Evolutionary conservation across 2,329 filamentous ascomycete species (phyloP), one percentile per base, ranked within the genome.

Genomic region (Fonsecaea monophora): DNA sequence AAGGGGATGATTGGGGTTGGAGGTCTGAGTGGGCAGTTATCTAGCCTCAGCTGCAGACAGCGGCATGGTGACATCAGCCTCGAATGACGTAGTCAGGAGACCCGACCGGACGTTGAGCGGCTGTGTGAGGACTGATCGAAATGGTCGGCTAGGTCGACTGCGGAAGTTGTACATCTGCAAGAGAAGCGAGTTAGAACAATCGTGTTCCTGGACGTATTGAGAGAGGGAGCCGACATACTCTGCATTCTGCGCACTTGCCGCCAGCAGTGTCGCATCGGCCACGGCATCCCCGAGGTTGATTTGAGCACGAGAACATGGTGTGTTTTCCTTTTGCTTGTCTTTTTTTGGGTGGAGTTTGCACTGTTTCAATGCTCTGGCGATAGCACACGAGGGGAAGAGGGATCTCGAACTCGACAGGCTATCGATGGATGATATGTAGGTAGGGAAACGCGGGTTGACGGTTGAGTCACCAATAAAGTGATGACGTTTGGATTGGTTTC

Each of bases 211-310:
- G 10, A 35, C 30, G 15, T 30, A 34, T 40, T 40, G 3, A 66
- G 25, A 59, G 25, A 40, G 13, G 37, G 32, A 34, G 12, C 53
- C 34, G 25, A 79, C 80, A 68, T 78, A 82, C 81, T 68, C 78
- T 74, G 68, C 81, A 82, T 70, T 82, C 80, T 40, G 75, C 68
- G 72, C 81, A 82, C 72, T 80, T 82, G 38, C 75, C 77, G 57
- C 80, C 80, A 58, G 75, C 71, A 42, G 75, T 74, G 70, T 82
- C 82, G 67, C 77, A 79, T 65, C 81, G 80, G 68, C 81, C 80
- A 64, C 81, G 80, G 75, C 81, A 82, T 55, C 81, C 81, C 59
- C 81, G 80, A 63, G 80, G 79, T 65, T 82, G 81, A 70, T 82
- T 82, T 65, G 77, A 77, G 75, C 81, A 82, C 35, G 81, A 82